These are phyloP conservation scores for Petunia hybrid DNA, from an alignment of 305 asterid species.

Conservation along the genomic window DNA sequence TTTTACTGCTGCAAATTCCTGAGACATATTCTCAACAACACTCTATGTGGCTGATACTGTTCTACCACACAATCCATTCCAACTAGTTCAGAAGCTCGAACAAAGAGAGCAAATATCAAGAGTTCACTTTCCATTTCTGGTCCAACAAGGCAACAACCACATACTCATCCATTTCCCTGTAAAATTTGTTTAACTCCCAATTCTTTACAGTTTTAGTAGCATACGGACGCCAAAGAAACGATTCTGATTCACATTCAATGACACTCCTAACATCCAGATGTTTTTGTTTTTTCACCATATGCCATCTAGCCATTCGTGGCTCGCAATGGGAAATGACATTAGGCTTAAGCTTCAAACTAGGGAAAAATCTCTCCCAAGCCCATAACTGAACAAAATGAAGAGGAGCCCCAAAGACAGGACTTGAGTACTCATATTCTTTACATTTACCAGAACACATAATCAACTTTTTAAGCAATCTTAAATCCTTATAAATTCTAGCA, in stretches of 20 bases:
- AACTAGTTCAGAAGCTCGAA: constrained; percentile 40
- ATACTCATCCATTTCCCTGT: not conserved
- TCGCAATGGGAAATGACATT: not conserved
- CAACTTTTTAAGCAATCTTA: constrained; percentile 38
- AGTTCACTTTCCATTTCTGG: constrained; percentile 30
- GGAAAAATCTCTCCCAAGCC: too few species aligned
- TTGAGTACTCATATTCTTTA: not conserved
- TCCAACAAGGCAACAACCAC: not conserved
- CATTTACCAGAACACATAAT: not conserved
- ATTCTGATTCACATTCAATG: constrained; percentile 21
- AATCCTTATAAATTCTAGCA: constrained; percentile 42
- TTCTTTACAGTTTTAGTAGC: not conserved
- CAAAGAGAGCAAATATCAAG: constrained; percentile 39
- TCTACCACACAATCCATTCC: constrained; percentile 41
- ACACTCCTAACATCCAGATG: not conserved
- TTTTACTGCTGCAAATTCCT: too few species aligned
- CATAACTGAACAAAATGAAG: constrained; percentile 18
- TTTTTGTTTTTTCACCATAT: constrained; percentile 2
- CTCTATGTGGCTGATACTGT: constrained; percentile 51
- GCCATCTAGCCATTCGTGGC: constrained; percentile 45
- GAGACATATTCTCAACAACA: not conserved
- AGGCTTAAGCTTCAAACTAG: constrained; percentile 33
- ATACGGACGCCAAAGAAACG: constrained; percentile 48
- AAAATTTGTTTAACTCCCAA: not conserved
- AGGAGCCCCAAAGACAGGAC: constrained; percentile 38